A percentile compares a stretch with the other conserved stretches of the same genome.
Conservation (phyloP, 441 rosid species). For the Populus trichocarpa region DNA sequence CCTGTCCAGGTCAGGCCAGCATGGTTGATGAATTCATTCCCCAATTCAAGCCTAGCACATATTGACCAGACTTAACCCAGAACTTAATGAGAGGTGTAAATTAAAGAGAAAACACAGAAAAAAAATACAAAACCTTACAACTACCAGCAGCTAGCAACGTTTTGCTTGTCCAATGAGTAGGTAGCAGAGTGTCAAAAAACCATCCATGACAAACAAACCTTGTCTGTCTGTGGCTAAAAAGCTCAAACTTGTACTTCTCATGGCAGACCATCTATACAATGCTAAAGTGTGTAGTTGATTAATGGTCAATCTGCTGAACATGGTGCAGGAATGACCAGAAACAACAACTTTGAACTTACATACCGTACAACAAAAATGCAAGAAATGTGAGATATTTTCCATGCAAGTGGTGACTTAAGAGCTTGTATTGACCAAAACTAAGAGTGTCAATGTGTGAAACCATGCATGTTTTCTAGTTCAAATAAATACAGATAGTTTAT, state of each 20-base stretch:
- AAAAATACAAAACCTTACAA: neutral
- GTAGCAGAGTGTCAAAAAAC: neutral
- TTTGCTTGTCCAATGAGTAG: neutral
- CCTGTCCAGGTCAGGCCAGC: neutral
- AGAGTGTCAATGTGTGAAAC: neutral
- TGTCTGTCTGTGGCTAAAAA: neutral
- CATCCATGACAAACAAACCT: neutral
- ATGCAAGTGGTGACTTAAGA: neutral
- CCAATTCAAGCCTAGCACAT: neutral
- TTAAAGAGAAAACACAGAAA: neutral
- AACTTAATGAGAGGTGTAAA: neutral
- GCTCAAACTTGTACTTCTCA: neutral
- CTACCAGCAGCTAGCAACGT: neutral
- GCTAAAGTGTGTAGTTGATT: neutral
- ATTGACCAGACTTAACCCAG: neutral
- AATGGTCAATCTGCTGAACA: neutral
- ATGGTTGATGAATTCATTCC: neutral
- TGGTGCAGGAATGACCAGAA: neutral
- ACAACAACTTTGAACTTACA: neutral
- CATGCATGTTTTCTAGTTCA: neutral
- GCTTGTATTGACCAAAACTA: neutral
- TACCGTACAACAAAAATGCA: neutral
- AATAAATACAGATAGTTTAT: neutral
- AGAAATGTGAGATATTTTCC: neutral
- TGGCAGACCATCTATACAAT: neutral